phyloP scores from a whole-genome alignment of 805 yeast genomes.

The Babjeviella inositovora region DNA sequence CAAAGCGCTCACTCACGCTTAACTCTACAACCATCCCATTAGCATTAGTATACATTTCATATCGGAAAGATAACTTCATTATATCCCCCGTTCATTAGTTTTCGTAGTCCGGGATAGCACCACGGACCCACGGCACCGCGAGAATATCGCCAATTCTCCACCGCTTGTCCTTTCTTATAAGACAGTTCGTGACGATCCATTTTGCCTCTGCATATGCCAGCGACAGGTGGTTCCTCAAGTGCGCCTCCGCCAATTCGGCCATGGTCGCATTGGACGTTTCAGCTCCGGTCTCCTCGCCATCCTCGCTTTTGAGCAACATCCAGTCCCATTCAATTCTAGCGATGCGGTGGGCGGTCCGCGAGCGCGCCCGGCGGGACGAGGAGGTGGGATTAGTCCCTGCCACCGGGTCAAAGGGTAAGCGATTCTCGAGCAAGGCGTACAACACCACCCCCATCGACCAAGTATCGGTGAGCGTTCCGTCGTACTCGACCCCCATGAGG shows the following conservation, averaged over 20 bases:
- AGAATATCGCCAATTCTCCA: slow-evolving; percentile 14
- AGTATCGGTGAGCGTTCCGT: slow-evolving; percentile 80
- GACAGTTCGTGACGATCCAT: slow-evolving; percentile 28
- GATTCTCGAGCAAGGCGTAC: slow-evolving; percentile 68
- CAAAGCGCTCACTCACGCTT: too few relatives aligned
- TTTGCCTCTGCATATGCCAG: slow-evolving; percentile 17
- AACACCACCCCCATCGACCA: slow-evolving; percentile 95
- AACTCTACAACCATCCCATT: too few relatives aligned
- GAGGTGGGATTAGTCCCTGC: slow-evolving; percentile 15
- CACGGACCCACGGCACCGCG: slow-evolving; percentile 16
- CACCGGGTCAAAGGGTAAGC: slow-evolving; percentile 82
- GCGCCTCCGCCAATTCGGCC: background rate
- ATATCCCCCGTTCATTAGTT: too few relatives aligned
- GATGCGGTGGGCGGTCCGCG: slow-evolving; percentile 71
- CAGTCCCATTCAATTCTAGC: slow-evolving; percentile 91
- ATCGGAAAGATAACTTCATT: too few relatives aligned
- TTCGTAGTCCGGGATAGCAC: too few relatives aligned
- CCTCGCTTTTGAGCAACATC: slow-evolving; percentile 29
- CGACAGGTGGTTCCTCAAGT: background rate
- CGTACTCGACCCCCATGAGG: slow-evolving; percentile 78
- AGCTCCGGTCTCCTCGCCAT: slow-evolving; percentile 6
- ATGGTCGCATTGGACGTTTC: slow-evolving; percentile 1
- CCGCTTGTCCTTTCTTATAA: slow-evolving; percentile 31
- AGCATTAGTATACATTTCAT: too few relatives aligned
- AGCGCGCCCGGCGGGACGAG: slow-evolving; percentile 23